Conservation (phyloP, 1,139 yeast species). For the Pichiaceae sp. region DNA sequence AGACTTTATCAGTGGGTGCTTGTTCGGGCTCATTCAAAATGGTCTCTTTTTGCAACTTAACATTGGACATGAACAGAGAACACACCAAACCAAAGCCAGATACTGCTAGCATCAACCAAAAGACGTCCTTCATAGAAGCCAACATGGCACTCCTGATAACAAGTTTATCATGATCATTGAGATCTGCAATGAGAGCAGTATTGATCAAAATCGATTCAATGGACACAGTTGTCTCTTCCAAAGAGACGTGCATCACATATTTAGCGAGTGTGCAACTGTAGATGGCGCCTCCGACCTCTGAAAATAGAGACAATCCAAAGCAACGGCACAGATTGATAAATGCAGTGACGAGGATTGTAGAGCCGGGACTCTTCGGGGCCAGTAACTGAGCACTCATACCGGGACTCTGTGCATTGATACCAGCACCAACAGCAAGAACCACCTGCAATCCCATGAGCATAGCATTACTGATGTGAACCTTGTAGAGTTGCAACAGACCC, state of each 20-base stretch:
- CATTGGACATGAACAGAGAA: too few species aligned
- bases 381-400: slow-evolving; percentile 44
- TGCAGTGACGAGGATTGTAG: slow-evolving; percentile 39
- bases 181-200: neutral
- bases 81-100: neutral
- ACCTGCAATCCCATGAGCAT: slow-evolving; percentile 39
- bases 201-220: neutral
- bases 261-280: slow-evolving; percentile 24
- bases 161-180: neutral
- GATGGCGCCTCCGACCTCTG: slow-evolving; percentile 39
- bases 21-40: too few species aligned
- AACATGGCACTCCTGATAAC: neutral
- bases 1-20: too few species aligned
- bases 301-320: slow-evolving; percentile 39
- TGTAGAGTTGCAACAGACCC: neutral
- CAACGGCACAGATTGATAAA: slow-evolving; percentile 37
- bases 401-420: slow-evolving; percentile 42
- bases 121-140: slow-evolving; percentile 1
- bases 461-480: neutral
- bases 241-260: slow-evolving; percentile 8
- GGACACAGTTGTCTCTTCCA: neutral
- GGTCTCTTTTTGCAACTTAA: too few species aligned
- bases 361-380: slow-evolving; percentile 32
- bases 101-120: neutral
- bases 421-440: slow-evolving; percentile 45